Percentiles rank a stretch among this genome's conserved stretches.
Conservation (phyloP, 176 grass and related monocot species). For the Hordeum vulgare region MorexV3_pseudomolecules_assembly NC_058522.1:7108685-7109184, state of each 20-base stretch:
- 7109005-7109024: not conserved
- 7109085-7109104: too few relatives aligned
- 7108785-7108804: conserved; percentile 28
- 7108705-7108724: not conserved
- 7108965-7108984: not conserved
- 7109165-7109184: conserved; percentile 24
- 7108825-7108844: conserved; percentile 30
- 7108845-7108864: not conserved
- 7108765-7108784: not conserved
- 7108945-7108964: not conserved
- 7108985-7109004: not conserved
- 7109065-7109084: too few relatives aligned
- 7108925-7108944: conserved; percentile 30
- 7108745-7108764: not conserved
- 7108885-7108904: conserved; percentile 29
- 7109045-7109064: not conserved
- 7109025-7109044: not conserved
- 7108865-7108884: conserved; percentile 31
- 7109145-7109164: not conserved
- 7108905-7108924: conserved; percentile 30
- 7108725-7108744: not conserved
- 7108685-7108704: not conserved
- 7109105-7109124: too few relatives aligned
- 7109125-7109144: conserved; percentile 45
- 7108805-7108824: conserved; percentile 24